Evolutionary conservation across 2,329 filamentous ascomycete species (phyloP), one percentile per base, ranked within the genome.

Genomic region (Fusarium nodosum): DNA sequence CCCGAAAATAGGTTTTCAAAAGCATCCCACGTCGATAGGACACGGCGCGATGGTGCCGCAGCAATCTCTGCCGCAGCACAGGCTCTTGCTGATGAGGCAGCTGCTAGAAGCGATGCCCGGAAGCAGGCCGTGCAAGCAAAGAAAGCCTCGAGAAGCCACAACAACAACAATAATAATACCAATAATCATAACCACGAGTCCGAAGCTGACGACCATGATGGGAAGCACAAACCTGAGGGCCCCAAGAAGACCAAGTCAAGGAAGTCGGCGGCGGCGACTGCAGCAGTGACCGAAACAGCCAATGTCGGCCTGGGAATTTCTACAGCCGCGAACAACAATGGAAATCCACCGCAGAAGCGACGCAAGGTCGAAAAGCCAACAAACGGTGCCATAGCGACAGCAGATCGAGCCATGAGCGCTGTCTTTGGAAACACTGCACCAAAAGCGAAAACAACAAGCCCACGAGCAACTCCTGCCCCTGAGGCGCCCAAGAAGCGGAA

Each of bases 111-210:
- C 77, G 94, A 97, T 76, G 90, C 91, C 34, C 87, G 93, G 69
- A 93, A 95, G 76, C 93, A 97, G 79, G 92, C 93, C 24, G 85
- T 94, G 64, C 86, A 90, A 67, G 91, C 91, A 41, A 92, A 92
- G 75, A 93, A 92, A 77, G 91, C 89, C 67, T 87, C 88, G 69
- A 91, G 89, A 75, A 84, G 82, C 55, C 88, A 91, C 45, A 71
- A 72, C 24, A 71, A 71, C 48, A 65, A 71, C 30, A 57, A 68
- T 16, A 58, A 58, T 31, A 64, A 60, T 34, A 51, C 59, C 42
- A 72, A 60, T 56, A 31, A 39, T n/a, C 60, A 73, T 26, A 60
- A 65, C 54, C 69, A 75, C n/a, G 93, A 97, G 67, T 93, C 91
- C 1, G 93, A 97, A 74, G 89, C 90, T 68, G 93, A 97, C 70